Conservation (phyloP, 441 rosid species). For the Macaranga tanarius region DNA sequence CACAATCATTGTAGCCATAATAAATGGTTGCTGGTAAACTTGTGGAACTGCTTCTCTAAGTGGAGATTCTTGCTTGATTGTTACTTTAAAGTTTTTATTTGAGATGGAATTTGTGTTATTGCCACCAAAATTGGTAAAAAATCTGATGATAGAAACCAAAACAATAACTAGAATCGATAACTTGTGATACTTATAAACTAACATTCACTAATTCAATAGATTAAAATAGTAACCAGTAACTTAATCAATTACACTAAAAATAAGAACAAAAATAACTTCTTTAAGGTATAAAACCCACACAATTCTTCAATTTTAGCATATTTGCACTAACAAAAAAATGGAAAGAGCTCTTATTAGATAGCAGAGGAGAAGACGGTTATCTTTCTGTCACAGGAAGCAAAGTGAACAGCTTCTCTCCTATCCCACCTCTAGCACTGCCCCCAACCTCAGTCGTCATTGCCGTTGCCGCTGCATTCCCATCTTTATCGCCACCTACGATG, state of each 20-base stretch:
- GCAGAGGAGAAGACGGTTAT: conserved; percentile 24
- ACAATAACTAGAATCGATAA: no score
- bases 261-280: no score
- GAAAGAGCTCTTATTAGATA: background rate
- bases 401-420: conserved; percentile 85
- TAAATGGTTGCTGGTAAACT: conserved; percentile 27
- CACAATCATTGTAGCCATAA: conserved; percentile 23
- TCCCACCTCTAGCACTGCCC: no score
- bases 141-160: conserved; percentile 27
- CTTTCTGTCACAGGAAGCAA: conserved; percentile 89
- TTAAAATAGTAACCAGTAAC: no score
- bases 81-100: conserved; percentile 18
- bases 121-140: conserved; percentile 36
- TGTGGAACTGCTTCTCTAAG: conserved; percentile 25
- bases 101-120: conserved; percentile 18
- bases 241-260: no score
- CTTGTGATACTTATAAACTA: no score
- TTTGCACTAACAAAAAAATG: background rate
- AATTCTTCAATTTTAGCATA: no score
- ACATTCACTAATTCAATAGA: no score
- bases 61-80: conserved; percentile 30
- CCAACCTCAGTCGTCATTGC: no score
- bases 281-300: no score
- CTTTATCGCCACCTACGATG: no score
- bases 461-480: no score